Percentiles rank a stretch among this genome's conserved stretches.
phyloP scores from a whole-genome alignment of 139 green algal species.

The Pleodorina starrii region DNA sequence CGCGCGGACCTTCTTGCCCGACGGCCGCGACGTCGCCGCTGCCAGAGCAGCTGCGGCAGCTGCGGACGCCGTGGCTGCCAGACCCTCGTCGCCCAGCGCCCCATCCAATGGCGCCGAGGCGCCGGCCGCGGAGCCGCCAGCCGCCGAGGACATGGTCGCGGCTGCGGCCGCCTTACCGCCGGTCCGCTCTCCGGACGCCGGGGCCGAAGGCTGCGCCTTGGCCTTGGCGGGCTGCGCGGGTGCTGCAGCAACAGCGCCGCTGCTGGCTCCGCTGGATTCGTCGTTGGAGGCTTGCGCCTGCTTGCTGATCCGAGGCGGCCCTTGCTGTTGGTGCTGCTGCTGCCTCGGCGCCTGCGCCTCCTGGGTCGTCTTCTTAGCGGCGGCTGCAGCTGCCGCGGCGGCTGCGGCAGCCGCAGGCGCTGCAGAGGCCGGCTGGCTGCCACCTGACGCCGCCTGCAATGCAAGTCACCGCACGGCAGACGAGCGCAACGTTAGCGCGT shows the following conservation, averaged over 20 bases:
- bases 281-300: background rate
- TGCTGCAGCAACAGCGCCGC: background rate
- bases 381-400: background rate
- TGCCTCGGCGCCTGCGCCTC: background rate
- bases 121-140: background rate
- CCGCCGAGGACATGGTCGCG: background rate
- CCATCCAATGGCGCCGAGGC: background rate
- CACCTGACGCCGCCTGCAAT: background rate
- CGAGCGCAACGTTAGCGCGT: too few relatives aligned
- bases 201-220: background rate
- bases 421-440: background rate
- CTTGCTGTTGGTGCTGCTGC: background rate
- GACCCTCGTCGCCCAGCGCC: background rate
- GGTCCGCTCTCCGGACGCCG: background rate
- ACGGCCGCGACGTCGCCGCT: background rate
- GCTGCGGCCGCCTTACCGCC: background rate
- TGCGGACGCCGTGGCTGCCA: constrained; percentile 15
- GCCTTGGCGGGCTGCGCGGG: background rate
- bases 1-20: constrained; percentile 30
- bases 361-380: background rate
- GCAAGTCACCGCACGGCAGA: too few relatives aligned
- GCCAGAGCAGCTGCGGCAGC: background rate
- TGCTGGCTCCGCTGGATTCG: background rate
- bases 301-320: background rate
- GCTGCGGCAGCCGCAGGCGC: background rate